Evolutionary conservation across 352 stramenopile genomes (phyloP), one percentile per base, ranked within the genome.

Genomic region (Phytophthora hybrid): DNA sequence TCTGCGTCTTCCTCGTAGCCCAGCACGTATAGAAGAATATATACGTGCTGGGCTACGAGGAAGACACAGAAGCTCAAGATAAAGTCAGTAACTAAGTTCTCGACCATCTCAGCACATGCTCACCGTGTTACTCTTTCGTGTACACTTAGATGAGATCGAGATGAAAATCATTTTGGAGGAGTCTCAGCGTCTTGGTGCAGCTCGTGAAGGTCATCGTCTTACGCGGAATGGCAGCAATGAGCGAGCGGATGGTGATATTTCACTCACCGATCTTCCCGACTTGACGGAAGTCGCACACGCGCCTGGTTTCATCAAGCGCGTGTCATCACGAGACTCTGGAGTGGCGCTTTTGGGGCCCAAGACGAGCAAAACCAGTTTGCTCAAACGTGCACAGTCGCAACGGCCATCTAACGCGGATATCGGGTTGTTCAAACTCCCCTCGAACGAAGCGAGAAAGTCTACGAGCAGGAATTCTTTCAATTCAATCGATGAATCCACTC

Each of bases 81-180:
- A 79, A 93, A 80, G 82, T 93, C 18, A 87, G 85, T 94, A 75
- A 59, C 81, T 69, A 21, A 51, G 7, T 57, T 21, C 29, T 31
- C 29, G 7, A 31, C 29, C 29, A n/a, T 13, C 41, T 44, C 57
- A 56, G 16, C n/a, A 57, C 37, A 13, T 60, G 3, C 19, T 55
- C 46, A 61, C 16, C 0, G 14, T 37, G 18, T 54, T 34, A 23
- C 14, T 55, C 39, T 62, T 56, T 9, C 16, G 41, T 19, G 13
- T 8, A 7, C 16, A 19, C n/a, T n/a, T 54, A 88, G 86, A 88
- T 46, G 86, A 91, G 54, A 92, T 93, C 39, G 87, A 93, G 59
- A 92, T 93, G 87, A 87, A 86, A 57, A 93, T 92, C 37, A 82
- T 93, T 29, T 64, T 93, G 29, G 82, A 93, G 52, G 87, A 93